Evolutionary conservation across 1,139 yeast genomes (phyloP), one percentile per base, ranked within the genome.

Genomic region (Trichomonascaceae sp.): DNA sequence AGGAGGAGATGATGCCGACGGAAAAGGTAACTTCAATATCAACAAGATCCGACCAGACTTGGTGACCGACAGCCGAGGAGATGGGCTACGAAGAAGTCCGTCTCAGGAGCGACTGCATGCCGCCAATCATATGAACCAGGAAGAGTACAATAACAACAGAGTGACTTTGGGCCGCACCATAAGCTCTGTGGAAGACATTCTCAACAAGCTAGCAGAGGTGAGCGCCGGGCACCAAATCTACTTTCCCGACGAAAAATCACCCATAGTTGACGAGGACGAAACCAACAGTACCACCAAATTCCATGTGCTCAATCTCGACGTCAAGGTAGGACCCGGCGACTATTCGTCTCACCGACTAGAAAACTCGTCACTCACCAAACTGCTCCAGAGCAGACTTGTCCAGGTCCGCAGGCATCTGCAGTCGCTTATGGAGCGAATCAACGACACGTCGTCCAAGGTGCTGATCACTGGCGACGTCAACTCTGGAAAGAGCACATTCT

Each of bases 391-490:
- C 39, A 76, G 76, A 47, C 63, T 81, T 29, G 48, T 62, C 8
- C 76, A 71, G 39, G 57, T 79, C 16, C 59, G 72, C 15, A 73
- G 72, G 44, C 95, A 87, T 50, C 60, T 89, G 37, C 52, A 61
- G n/a, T 74, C 85, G 18, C 62, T 92, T 42, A 74, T 74, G 41
- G 92, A 77, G 33, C 69, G 99, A 46, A 78, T 92, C 18, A 93
- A 81, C 46, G 96, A 92, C 48, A 84, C 92, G 0, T 70, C 92
- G 0, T 87, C 97, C 2, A 89, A 87, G 49, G 97, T 92, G 1
- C 74, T 92, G 46, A 87, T 92, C 26, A 92, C 98, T 2, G 99
- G 99, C 31, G 99, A 92, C 56, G 69, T 92, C 46, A 92, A 92
- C 55, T 81, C 98, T 0, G 99, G 99, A 4, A 92, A 92, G 52